Evolutionary conservation across 257 asterid species (phyloP).

Genomic region (Linderniella brevidens): DNA sequence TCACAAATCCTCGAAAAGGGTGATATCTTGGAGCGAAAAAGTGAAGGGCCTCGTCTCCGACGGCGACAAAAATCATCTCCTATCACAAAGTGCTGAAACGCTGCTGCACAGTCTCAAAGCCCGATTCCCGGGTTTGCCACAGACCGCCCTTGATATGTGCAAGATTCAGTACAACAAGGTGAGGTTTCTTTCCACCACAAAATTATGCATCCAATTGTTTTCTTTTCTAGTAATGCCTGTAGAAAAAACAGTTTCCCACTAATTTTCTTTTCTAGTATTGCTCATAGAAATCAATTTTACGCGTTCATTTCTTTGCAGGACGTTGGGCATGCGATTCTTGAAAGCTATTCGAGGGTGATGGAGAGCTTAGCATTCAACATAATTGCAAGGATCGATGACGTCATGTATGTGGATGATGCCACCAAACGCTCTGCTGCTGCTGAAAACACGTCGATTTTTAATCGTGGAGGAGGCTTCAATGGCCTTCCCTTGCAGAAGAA

Average conservation of each 20-base stretch:
- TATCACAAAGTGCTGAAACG: slow-evolving; percentile 69
- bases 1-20: slow-evolving; percentile 35
- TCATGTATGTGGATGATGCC: slow-evolving; percentile 71
- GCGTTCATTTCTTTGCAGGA: slow-evolving; percentile 30
- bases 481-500: slow-evolving; percentile 87
- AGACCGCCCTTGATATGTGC: slow-evolving; percentile 89
- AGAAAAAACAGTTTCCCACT: no score
- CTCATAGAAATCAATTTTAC: background rate
- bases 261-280: background rate
- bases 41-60: slow-evolving; percentile 65
- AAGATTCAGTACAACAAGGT: slow-evolving; percentile 97
- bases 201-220: background rate
- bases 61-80: slow-evolving; percentile 41
- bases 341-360: slow-evolving; percentile 96
- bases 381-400: slow-evolving; percentile 90
- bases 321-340: slow-evolving; percentile 93
- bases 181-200: background rate
- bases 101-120: slow-evolving; percentile 55
- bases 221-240: no score
- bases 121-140: slow-evolving; percentile 94
- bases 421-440: slow-evolving; percentile 50
- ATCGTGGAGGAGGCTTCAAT: slow-evolving; percentile 60
- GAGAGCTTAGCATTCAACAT: slow-evolving; percentile 96
- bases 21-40: slow-evolving; percentile 81
- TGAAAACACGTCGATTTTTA: slow-evolving; percentile 50